These are phyloP conservation scores for Dictyostelium brefeldianum DNA, from an alignment of 78 protist genomes.

Conservation along the genomic window DNA sequence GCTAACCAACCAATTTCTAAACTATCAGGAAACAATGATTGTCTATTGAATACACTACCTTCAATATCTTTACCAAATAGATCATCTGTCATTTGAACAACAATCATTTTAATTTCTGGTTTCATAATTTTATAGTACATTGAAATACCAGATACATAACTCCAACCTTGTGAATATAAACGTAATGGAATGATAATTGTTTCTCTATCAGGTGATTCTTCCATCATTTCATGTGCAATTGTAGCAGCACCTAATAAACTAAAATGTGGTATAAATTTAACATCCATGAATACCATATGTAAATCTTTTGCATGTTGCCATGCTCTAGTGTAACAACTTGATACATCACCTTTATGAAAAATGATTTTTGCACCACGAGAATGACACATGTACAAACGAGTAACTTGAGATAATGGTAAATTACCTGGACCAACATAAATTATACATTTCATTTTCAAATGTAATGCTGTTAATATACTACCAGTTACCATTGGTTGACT, in stretches of 20 bases:
- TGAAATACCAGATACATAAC: conserved; percentile 49
- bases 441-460: conserved; percentile 59
- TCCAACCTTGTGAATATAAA: conserved; percentile 60
- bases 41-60: conserved; percentile 69
- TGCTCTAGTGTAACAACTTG: conserved; percentile 45
- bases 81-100: conserved; percentile 75
- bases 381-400: conserved; percentile 61
- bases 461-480: conserved; percentile 62
- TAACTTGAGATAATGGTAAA: conserved; percentile 48
- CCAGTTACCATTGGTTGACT: conserved; percentile 37
- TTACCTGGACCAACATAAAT: conserved; percentile 74
- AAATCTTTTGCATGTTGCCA: conserved; percentile 60
- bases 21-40: conserved; percentile 69
- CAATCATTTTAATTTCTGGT: conserved; percentile 37
- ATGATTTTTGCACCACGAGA: conserved; percentile 72
- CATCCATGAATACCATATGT: conserved; percentile 60
- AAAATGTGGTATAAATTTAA: conserved; percentile 46
- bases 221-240: conserved; percentile 62
- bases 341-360: conserved; percentile 63
- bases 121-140: conserved; percentile 18
- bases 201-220: conserved; percentile 38
- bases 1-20: conserved; percentile 78
- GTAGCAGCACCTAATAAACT: conserved; percentile 68
- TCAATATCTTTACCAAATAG: conserved; percentile 58
- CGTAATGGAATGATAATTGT: conserved; percentile 62